Evolutionary conservation across 768 basidiomycete species (phyloP).

Genomic region (Lactarius hatsudake): DNA sequence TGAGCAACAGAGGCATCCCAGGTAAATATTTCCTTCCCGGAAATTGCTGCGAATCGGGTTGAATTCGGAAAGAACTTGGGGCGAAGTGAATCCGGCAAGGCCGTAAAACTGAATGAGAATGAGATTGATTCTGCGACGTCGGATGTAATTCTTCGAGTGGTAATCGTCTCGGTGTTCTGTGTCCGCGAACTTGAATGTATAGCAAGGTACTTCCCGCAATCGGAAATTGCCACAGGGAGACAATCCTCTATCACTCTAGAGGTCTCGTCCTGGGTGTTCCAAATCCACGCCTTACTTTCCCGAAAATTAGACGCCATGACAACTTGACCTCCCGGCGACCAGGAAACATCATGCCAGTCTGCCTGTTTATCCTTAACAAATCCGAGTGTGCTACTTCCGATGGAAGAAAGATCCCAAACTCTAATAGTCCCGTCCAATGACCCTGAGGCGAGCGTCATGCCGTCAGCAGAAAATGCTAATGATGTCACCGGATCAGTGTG

Average conservation of each 20-base stretch:
- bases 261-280: background rate
- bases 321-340: background rate
- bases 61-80: background rate
- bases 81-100: too few species aligned
- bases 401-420: background rate
- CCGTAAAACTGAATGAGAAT: too few species aligned
- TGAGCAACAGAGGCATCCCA: background rate
- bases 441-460: background rate
- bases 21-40: background rate
- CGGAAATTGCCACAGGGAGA: background rate
- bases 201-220: background rate
- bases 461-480: background rate
- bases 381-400: background rate
- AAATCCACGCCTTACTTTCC: background rate
- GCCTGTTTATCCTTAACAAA: background rate
- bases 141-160: background rate
- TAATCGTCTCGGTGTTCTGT: background rate
- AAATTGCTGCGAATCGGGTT: background rate
- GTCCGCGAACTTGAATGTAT: too few species aligned
- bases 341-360: background rate
- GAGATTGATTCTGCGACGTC: background rate
- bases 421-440: background rate
- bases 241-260: background rate
- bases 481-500: background rate
- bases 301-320: background rate